A percentile compares a stretch with the other conserved stretches of the same genome.
phyloP scores from a whole-genome alignment of 2,329 filamentous ascomycete species.

The Xylaria sp. region DNA sequence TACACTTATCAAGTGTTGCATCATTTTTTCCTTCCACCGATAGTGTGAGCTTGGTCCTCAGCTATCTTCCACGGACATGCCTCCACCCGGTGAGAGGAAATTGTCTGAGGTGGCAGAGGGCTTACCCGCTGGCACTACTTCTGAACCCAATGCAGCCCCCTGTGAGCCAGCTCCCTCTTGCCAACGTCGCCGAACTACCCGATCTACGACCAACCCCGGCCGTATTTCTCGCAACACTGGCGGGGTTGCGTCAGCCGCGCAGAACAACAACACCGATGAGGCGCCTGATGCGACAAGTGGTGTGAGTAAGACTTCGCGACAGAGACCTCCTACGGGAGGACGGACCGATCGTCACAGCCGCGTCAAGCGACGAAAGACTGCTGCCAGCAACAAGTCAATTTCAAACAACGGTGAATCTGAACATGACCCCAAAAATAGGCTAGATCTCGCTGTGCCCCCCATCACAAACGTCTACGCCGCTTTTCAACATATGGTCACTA shows the following conservation, averaged over 20 bases:
- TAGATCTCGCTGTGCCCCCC: slow-evolving; percentile 28
- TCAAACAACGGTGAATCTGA: not conserved
- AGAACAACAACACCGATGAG: not conserved
- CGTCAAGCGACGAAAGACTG: not conserved
- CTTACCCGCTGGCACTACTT: not conserved
- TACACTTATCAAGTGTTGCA: not conserved
- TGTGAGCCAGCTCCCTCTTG: no score
- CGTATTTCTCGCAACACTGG: not conserved
- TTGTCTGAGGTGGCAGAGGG: no score
- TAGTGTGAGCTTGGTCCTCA: not conserved
- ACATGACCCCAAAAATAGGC: slow-evolving; percentile 1
- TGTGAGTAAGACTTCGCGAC: not conserved
- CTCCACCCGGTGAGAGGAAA: no score
- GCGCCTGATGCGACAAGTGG: not conserved
- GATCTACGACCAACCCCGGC: no score
- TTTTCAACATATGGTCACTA: slow-evolving; percentile 34
- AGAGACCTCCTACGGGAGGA: not conserved
- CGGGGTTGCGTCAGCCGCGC: not conserved
- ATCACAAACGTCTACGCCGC: slow-evolving; percentile 34
- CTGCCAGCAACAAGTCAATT: not conserved
- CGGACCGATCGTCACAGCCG: not conserved
- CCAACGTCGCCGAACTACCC: no score
- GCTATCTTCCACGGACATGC: not conserved
- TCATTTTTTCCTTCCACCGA: not conserved
- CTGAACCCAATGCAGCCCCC: no score